A percentile compares a stretch with the other conserved stretches of the same genome.
Evolutionary conservation across 2,329 filamentous ascomycete species (phyloP).

Genomic region (Aspergillus sp.): DNA sequence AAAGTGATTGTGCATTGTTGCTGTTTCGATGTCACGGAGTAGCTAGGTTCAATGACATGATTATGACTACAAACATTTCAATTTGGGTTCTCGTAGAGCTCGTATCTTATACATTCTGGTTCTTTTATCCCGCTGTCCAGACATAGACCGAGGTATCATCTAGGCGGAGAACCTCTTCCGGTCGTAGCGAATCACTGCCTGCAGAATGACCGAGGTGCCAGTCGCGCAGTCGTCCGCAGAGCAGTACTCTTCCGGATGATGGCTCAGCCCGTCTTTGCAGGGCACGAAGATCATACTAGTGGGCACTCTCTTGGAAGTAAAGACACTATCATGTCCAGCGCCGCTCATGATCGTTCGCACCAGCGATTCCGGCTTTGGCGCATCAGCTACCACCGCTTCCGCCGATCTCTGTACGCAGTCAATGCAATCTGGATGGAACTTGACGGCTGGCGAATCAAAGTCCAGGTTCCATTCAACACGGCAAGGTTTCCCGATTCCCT

Average conservation of each 20-base stretch:
- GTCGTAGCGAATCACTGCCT: conserved; percentile 36
- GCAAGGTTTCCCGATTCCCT: conserved; percentile 53
- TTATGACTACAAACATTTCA: conserved; percentile 22
- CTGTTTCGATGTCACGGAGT: conserved; percentile 25
- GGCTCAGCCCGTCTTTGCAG: conserved; percentile 62
- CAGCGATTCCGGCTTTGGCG: conserved; percentile 40
- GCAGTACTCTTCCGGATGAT: conserved; percentile 64
- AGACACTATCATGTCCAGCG: conserved; percentile 66
- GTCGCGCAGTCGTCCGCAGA: conserved; percentile 59
- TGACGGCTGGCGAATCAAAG: conserved; percentile 59
- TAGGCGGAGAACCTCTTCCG: conserved; percentile 40
- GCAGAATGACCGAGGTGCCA: conserved; percentile 47
- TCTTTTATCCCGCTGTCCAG: neutral
- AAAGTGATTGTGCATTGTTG: conserved; percentile 24
- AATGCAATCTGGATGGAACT: conserved; percentile 69
- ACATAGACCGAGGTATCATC: neutral
- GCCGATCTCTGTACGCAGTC: conserved; percentile 62
- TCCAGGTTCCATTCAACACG: conserved; percentile 61
- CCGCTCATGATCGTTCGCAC: conserved; percentile 59
- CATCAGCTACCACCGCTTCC: conserved; percentile 55
- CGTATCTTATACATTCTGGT: neutral
- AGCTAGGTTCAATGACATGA: conserved; percentile 35
- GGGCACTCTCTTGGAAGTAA: conserved; percentile 58
- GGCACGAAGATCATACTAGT: conserved; percentile 69
- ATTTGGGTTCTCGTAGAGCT: neutral